Base-by-base conservation (phyloP, 2,329 filamentous ascomycete genomes). In the Arthrobotrys musiformis region DNA sequence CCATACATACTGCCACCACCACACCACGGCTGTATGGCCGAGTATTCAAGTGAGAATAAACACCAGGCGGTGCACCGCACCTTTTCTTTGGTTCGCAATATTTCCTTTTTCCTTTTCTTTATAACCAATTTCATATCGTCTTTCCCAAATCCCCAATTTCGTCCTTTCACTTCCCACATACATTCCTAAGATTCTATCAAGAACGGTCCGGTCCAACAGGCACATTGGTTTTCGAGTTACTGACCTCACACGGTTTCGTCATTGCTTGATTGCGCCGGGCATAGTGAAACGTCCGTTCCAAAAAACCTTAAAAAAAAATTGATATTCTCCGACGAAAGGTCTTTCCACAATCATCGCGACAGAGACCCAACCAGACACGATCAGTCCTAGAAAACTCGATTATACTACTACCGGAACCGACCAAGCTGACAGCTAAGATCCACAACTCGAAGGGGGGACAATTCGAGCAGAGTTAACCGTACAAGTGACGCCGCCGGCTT, bases 201-300 rank as follows among this genome's bases (percentile, higher is more conserved):
- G 67, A 50, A 62, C 64, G 58, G 58, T 48, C 30, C 24, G 30
- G 56, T 54, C 42, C 64, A 37, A n/a, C 64, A 64, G 72, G 64
- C 66, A 76, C 58, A 63, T 69, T 70, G 54, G 66, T 77, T 77
- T n/a, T 70, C 66, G 73, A 66, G 60, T 66, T 77, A 70, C 73
- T 77, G 33, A 77, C 66, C 60, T 70, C 66, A 46, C 66, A 77
- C 66, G 73, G 70, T 77, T 77, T 77, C 73, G 73, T 77, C 73
- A 77, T 77, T 54, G 64, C 58, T 77, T 52, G 66, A 70, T 70
- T 70, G 66, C 66, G 66, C 73, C 42, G 61, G 73, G 61, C 66
- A 77, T 70, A 77, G 73, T 77, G 73, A 77, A 77, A 77, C 73
- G 66, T 66, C 52, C 22, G 48, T 64, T 70, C 61, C 44, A 62